Evolutionary conservation across 2,329 filamentous ascomycete species (phyloP).

Genomic region (Sporothrix brunneoviolacea): DNA sequence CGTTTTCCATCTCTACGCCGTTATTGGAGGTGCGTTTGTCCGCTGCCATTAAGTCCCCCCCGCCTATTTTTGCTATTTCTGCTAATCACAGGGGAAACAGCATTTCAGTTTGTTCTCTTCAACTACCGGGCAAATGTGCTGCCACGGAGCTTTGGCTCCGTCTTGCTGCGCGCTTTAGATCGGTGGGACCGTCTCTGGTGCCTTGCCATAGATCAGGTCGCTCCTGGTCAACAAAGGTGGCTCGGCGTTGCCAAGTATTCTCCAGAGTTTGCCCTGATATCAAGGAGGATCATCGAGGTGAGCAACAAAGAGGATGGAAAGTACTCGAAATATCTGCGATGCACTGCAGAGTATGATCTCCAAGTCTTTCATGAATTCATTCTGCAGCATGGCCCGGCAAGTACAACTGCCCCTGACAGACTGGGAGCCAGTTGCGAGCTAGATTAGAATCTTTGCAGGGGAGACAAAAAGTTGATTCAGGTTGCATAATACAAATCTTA

Average conservation of each 20-base stretch:
- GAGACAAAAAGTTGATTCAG: no score
- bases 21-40: no score
- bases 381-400: no score
- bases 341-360: background rate
- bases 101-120: background rate
- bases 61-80: no score
- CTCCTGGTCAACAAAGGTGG: background rate
- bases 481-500: no score
- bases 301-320: background rate
- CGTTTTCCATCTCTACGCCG: background rate
- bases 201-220: background rate
- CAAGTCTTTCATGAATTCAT: background rate
- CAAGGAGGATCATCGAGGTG: background rate
- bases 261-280: background rate
- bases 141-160: background rate
- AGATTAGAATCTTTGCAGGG: no score
- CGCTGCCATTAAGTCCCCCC: no score
- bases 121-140: background rate
- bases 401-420: no score
- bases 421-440: no score
- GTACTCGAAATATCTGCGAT: background rate
- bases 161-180: background rate
- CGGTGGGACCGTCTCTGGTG: background rate
- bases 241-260: background rate
- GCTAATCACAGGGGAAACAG: no score